phyloP scores from a whole-genome alignment of 1,139 yeast genomes.

The Zygosaccharomyces pseudobailii region DNA sequence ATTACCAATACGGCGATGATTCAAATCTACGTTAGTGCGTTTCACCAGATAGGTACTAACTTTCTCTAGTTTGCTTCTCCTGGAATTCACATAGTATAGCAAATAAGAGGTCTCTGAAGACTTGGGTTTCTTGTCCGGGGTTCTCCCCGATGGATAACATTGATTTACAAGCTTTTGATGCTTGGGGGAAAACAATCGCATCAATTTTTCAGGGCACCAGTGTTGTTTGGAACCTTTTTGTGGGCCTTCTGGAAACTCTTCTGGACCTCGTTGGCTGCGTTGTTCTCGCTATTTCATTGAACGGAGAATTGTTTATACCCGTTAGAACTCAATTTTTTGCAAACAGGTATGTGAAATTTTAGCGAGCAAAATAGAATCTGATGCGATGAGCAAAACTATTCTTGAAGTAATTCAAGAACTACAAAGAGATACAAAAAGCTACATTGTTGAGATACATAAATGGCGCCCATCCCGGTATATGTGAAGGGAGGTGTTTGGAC shows the following conservation, averaged over 20 bases:
- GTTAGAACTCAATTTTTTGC: neutral
- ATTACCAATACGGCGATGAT: constrained; percentile 66
- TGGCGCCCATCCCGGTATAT: constrained; percentile 56
- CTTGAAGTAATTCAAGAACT: neutral
- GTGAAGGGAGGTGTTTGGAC: constrained; percentile 92
- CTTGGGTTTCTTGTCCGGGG: constrained; percentile 82
- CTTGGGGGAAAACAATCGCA: constrained; percentile 55
- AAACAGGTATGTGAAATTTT: neutral
- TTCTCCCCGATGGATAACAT: constrained; percentile 90
- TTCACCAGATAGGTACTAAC: constrained; percentile 67
- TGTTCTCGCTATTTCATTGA: neutral
- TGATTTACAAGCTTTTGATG: constrained; percentile 86
- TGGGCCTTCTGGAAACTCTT: neutral
- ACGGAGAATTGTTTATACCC: neutral
- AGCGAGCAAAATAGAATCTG: neutral
- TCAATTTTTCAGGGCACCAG: neutral
- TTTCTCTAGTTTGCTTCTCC: constrained; percentile 82
- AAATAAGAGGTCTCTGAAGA: constrained; percentile 86
- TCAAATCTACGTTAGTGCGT: constrained; percentile 60
- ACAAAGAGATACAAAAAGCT: neutral
- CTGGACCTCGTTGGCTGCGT: neutral
- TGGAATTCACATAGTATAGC: constrained; percentile 85
- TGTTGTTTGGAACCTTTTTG: neutral
- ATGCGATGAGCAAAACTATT: neutral
- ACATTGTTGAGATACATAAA: neutral